Base-by-base conservation (phyloP, 2,329 filamentous ascomycete species). In the Conoideocrella luteorostrata region DNA sequence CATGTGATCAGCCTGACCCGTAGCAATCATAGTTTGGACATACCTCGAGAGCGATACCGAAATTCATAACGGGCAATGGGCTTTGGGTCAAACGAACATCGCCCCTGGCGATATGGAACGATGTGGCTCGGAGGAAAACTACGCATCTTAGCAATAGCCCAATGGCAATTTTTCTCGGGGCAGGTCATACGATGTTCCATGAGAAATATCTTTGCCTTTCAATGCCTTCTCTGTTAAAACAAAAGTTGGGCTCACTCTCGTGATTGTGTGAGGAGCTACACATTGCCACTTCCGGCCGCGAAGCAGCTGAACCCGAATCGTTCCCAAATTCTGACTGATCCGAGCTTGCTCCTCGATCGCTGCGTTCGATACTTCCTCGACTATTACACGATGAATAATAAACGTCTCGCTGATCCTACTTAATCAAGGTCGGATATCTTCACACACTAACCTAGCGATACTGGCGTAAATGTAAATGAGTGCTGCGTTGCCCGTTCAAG, bases 151-250 rank as follows among this genome's bases (percentile, higher is more conserved):
- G 43, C 12, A 6, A 12, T 3, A 4, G 9, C 1, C 28, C 20
- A 15, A 34, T 28, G 6, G 13, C n/a, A 7, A 17, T 33, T 20
- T 9, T 10, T 15, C 9, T 34, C 7, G 9, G 28, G 17, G 22
- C 17, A 21, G n/a, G 12, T 34, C 23, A 35, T 49, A 58, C 56
- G 30, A 37, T 2, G 49, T 51, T 9, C 43, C 50, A 43, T 60
- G 57, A 10, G 50, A 52, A 10, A 58, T 28, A n/a, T 46, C 52
- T 20, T 23, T 57, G 4, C 58, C 56, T 38, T 60, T 60, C 47
- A 58, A 24, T 2, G 50, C 41, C 20, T 59, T 58, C 13, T 60
- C 57, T 3, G 49, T 46, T 28, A 50, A 20, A 7, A 21, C 21
- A 12, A 47, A 40, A 1, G 21, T 18, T 15, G 12, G 3, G 7